Evolutionary conservation across 345 rosid species (phyloP).

Genomic region (Acer saccharum): DNA sequence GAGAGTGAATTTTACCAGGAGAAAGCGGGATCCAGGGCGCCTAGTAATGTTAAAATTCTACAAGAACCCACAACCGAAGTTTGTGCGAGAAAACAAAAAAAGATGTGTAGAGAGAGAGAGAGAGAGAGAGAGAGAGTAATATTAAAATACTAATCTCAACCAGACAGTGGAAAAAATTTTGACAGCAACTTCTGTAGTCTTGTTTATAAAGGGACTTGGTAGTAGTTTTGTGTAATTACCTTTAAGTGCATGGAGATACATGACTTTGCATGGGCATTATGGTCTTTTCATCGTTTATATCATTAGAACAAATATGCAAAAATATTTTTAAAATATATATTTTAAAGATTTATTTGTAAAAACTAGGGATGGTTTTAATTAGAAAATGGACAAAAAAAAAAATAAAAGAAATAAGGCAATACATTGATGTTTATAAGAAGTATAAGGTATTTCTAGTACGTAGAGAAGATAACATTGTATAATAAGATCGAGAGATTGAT

Average conservation of each 20-base stretch:
- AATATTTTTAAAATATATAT: too few species aligned
- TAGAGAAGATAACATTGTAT: neutral
- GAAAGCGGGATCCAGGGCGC: conserved; percentile 29
- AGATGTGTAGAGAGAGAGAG: neutral
- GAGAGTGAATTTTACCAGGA: conserved; percentile 18
- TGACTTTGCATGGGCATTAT: conserved; percentile 3
- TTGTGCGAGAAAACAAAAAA: conserved; percentile 8
- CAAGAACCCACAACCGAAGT: conserved; percentile 20
- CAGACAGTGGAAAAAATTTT: conserved; percentile 1
- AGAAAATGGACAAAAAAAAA: neutral
- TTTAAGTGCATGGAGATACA: neutral
- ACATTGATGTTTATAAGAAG: neutral
- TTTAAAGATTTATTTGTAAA: neutral
- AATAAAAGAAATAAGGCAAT: neutral
- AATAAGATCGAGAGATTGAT: neutral
- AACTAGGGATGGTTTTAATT: neutral
- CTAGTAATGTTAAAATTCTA: conserved; percentile 1
- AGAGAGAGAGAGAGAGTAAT: neutral
- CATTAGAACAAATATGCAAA: too few species aligned
- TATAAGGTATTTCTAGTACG: neutral
- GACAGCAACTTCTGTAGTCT: conserved; percentile 2
- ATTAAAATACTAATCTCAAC: neutral
- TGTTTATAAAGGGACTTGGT: neutral
- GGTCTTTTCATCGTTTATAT: conserved; percentile 3
- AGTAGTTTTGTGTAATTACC: conserved; percentile 1